Base-by-base conservation (phyloP, 441 rosid genomes). In the Erodium texanum region DNA sequence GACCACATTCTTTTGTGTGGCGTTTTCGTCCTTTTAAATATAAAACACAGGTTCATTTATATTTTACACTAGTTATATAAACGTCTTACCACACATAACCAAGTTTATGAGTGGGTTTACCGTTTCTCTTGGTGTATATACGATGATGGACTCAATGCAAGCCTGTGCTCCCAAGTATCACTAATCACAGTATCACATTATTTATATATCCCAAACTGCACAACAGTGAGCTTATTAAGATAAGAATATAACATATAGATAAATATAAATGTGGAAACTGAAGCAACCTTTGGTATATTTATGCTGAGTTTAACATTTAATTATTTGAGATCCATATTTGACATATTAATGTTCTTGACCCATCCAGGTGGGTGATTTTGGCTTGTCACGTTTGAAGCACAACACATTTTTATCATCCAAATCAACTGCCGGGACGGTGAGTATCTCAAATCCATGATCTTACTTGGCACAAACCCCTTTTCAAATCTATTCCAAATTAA, bases 341-440 rank as follows among this genome's bases (percentile, higher is more conserved):
- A 18, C 76, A 23, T 20, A 66, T 14, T 62, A 18, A 69, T 5
- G 62, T 24, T 15, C 58, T 66, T 66, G 64, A 70, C 5, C 34
- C 52, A 16, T 78, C 80, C 83, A 93, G 99, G 99, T 93, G 10
- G 62, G 85, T 74, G 99, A 93, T 85, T 93, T 93, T 84, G 99
- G 99, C 70, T 77, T 93, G 80, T 93, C 99, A 50, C 96, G 99
- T 75, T 84, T 93, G 77, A 93, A 93, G 80, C 97, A 93, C 72
- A 91, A 89, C 75, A 93, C 99, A 22, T 93, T 91, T 71, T 72
- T 93, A 71, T 93, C 99, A 54, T 93, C 99, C 70, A 93, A 93
- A 83, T 93, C 99, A 78, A 89, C 97, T 64, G 99, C 96, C 22
- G 99, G 99, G 83, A 91, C 99, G 70, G 99, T 93, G 75, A 81